Evolutionary conservation across 2,329 filamentous ascomycete genomes (phyloP).

Genomic region (Phaeophleospora eucalypticola): DNA sequence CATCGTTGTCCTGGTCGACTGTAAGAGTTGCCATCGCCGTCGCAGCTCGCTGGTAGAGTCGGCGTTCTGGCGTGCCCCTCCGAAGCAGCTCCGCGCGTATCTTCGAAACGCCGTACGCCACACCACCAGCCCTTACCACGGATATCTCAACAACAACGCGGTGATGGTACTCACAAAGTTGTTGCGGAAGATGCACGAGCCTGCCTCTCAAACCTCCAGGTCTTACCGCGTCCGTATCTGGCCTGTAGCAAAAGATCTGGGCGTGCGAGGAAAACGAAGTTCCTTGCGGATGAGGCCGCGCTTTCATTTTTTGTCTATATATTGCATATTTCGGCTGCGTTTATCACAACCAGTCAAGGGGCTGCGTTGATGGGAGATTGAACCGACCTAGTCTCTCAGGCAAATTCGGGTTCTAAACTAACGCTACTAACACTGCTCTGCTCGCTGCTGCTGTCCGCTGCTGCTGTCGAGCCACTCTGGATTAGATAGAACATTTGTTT

Average conservation of each 20-base stretch:
- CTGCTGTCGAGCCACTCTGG: no score
- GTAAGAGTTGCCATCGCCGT: background rate
- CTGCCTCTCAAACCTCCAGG: slow-evolving; percentile 4
- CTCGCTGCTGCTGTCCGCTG: background rate
- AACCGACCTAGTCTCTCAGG: no score
- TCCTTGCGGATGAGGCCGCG: background rate
- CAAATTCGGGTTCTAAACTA: no score
- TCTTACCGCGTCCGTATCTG: background rate
- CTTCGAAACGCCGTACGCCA: slow-evolving; percentile 2
- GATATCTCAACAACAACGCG: slow-evolving; percentile 1
- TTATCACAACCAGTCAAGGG: no score
- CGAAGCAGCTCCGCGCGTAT: slow-evolving; percentile 3
- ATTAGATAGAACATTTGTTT: no score
- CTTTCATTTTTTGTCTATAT: background rate
- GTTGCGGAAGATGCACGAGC: slow-evolving; percentile 7
- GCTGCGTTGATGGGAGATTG: no score
- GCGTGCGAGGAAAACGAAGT: slow-evolving; percentile 4
- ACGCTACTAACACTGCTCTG: no score
- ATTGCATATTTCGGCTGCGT: background rate
- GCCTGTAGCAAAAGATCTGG: slow-evolving; percentile 7
- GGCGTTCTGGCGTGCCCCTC: background rate
- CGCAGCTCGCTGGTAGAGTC: background rate
- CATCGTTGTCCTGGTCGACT: no score
- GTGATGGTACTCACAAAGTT: background rate
- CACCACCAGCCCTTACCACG: slow-evolving; percentile 5